phyloP scores from a whole-genome alignment of 495 filamentous ascomycete species.

The Aspergillus panamensis region DNA sequence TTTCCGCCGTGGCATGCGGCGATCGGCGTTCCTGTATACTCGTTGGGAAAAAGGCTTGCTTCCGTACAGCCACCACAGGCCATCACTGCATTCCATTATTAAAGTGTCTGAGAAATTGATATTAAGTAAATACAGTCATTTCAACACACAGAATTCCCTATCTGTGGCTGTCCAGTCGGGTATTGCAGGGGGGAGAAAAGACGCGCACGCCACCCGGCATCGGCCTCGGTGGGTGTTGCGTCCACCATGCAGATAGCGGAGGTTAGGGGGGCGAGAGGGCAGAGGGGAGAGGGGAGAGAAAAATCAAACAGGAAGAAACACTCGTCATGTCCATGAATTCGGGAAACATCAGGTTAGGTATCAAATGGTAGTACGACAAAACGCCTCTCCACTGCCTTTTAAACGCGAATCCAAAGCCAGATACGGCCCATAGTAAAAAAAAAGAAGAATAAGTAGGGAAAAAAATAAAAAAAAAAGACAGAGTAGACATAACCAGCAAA shows the following conservation, averaged over 20 bases:
- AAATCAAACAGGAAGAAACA: neutral
- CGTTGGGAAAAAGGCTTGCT: neutral
- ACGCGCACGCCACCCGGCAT: neutral
- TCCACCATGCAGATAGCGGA: neutral
- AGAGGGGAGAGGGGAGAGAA: constrained; percentile 5
- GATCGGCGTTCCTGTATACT: constrained; percentile 8
- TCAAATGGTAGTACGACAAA: constrained; percentile 21
- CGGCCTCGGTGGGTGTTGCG: neutral
- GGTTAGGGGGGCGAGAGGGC: neutral
- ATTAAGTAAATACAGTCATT: constrained; percentile 3
- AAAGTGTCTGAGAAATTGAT: neutral
- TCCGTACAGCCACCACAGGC: constrained; percentile 7
- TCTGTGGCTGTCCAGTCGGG: neutral
- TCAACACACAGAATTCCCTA: neutral
- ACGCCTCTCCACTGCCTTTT: constrained; percentile 35
- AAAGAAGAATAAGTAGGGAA: constrained; percentile 4
- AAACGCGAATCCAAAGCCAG: constrained; percentile 16
- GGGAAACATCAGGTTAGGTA: constrained; percentile 19
- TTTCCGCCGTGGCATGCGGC: neutral
- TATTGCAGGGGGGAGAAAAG: too few species aligned
- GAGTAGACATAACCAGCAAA: neutral
- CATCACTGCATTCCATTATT: constrained; percentile 1
- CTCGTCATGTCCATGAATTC: constrained; percentile 8
- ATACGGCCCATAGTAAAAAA: constrained; percentile 1
- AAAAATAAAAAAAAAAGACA: constrained; percentile 5